Evolutionary conservation across 768 basidiomycete genomes (phyloP).

Genomic region (Lactifluus rugatus): DNA sequence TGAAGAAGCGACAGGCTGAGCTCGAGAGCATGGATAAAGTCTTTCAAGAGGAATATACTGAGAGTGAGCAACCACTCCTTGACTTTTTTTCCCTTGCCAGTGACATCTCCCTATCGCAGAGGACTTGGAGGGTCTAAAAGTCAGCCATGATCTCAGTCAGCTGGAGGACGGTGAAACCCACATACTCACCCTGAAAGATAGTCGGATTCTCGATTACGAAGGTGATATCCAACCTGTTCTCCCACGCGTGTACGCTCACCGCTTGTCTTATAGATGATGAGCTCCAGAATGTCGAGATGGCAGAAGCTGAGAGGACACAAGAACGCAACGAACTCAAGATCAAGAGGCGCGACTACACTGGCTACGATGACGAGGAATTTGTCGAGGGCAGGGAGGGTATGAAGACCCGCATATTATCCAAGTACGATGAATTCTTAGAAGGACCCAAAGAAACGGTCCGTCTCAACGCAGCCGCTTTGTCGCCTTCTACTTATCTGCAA

Average conservation of each 20-base stretch:
- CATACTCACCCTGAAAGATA: slow-evolving; percentile 95
- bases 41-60: slow-evolving; percentile 71
- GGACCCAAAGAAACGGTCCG: slow-evolving; percentile 61
- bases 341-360: slow-evolving; percentile 83
- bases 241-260: slow-evolving; percentile 3
- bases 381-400: slow-evolving; percentile 60
- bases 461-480: background rate
- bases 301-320: slow-evolving; percentile 72
- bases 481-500: background rate
- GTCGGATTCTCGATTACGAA: slow-evolving; percentile 90
- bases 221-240: slow-evolving; percentile 35
- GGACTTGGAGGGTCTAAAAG: slow-evolving; percentile 90
- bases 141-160: slow-evolving; percentile 87
- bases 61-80: slow-evolving; percentile 48
- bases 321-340: slow-evolving; percentile 80
- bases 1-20: slow-evolving; percentile 71
- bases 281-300: slow-evolving; percentile 91
- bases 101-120: slow-evolving; percentile 36
- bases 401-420: slow-evolving; percentile 75
- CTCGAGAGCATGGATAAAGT: slow-evolving; percentile 76
- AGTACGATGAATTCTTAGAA: slow-evolving; percentile 89
- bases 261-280: slow-evolving; percentile 70
- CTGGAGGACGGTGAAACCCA: slow-evolving; percentile 90
- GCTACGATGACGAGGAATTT: slow-evolving; percentile 96
- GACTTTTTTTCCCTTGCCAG: background rate